Evolutionary conservation across 176 grass and related monocot genomes (phyloP), one percentile per base, ranked within the genome.

Genomic region (Cenchrus purpureus): DNA sequence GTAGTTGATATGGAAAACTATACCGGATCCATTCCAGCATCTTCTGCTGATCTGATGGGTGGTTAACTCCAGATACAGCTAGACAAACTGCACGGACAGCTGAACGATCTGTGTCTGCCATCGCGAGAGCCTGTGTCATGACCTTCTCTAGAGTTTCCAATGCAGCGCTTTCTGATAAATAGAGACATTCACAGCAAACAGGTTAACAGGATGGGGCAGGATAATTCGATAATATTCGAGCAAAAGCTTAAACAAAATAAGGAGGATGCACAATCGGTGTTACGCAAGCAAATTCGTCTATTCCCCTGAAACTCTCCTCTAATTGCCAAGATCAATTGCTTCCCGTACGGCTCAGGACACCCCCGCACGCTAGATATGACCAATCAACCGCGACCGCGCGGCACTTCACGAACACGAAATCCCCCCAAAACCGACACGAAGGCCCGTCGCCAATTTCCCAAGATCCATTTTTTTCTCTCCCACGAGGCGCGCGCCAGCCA

Each of bases 11-110:
- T 65, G n/a, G 46, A 91, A 53, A 74, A 74, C 14, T 28, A 85
- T 86, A 99, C 97, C 82, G 78, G 46, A 99, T 91, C 97, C 97
- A 99, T 31, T 94, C 85, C 42, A 99, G 79, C 87, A 99, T 93
- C 52, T 73, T 90, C 82, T 92, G 88, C 80, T 94, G 93, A 89
- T 99, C 97, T 75, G 93, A 87, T 70, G 93, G 91, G 63, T 99
- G 97, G 71, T 96, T 99, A 75, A 99, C 90, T 71, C 97, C 97
- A 86, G 97, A 99, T 59, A 96, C 84, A 70, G 88, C 90, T 90
- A 99, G 90, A 86, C 94, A 99, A 74, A 99, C 91, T 70, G 97
- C 97, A 48, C 56, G 86, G 45, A 99, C 97, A 77, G 82, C 81
- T 59, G 79, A 83, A 29, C 50, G 79, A 72, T 94, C 88, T 37